These are phyloP conservation scores for Sanguinoderma infundibulare DNA, from an alignment of 1,284 basidiomycete species.

Conservation along the genomic window DNA sequence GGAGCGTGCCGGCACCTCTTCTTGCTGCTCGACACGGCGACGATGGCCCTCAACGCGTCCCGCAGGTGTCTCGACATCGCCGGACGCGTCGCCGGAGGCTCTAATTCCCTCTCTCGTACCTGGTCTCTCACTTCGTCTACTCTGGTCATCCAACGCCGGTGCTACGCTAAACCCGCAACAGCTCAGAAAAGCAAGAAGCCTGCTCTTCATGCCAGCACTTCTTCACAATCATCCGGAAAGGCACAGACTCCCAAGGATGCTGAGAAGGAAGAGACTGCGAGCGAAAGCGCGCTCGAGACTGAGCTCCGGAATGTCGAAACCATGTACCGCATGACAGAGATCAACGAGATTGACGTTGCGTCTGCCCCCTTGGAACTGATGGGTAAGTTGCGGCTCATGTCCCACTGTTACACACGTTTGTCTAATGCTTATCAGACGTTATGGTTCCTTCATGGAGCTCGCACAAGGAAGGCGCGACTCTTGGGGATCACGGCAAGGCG, in stretches of 20 bases:
- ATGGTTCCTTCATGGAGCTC: slow-evolving; percentile 34
- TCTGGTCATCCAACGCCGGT: slow-evolving; percentile 17
- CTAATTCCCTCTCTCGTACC: slow-evolving; percentile 14
- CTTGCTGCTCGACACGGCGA: slow-evolving; percentile 21
- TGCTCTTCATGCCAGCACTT: slow-evolving; percentile 11
- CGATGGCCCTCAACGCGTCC: slow-evolving; percentile 15
- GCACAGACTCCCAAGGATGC: slow-evolving; percentile 6
- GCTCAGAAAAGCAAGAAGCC: slow-evolving; percentile 20
- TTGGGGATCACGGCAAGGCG: slow-evolving; percentile 30
- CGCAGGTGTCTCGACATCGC: slow-evolving; percentile 24
- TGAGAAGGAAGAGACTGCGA: not conserved
- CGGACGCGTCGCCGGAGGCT: slow-evolving; percentile 14
- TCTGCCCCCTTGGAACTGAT: slow-evolving; percentile 20
- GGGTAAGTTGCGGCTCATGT: slow-evolving; percentile 5
- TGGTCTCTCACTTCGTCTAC: slow-evolving; percentile 14
- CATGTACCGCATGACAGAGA: slow-evolving; percentile 14
- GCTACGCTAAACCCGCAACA: slow-evolving; percentile 13
- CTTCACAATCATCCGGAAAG: slow-evolving; percentile 14
- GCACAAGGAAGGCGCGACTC: slow-evolving; percentile 25
- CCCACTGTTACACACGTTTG: too few relatives aligned
- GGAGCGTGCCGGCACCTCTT: slow-evolving; percentile 8
- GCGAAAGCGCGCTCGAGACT: slow-evolving; percentile 7
- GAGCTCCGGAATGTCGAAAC: slow-evolving; percentile 13
- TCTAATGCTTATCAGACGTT: slow-evolving; percentile 30
- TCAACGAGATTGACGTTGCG: slow-evolving; percentile 20